Evolutionary conservation across 2,329 filamentous ascomycete species (phyloP), one percentile per base, ranked within the genome.

Genomic region (Trichoderma sp.): DNA sequence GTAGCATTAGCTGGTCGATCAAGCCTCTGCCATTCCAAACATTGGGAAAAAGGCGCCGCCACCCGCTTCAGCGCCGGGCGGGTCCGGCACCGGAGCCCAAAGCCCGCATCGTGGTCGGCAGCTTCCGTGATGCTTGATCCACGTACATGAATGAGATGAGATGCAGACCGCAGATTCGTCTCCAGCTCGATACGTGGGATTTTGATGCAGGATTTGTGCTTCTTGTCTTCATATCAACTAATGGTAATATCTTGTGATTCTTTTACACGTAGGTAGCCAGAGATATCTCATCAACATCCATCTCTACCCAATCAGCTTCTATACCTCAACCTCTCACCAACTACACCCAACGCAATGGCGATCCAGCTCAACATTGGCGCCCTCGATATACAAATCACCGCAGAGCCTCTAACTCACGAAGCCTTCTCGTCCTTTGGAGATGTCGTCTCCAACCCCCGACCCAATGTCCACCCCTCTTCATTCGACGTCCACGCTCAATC

Each of bases 351-450:
- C 64, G 68, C 24, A 32, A 79, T 78, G 76, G 68, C 74, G 16
- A 43, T 77, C 18, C 76, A 69, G 26, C 59, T 78, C 24, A 68
- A 74, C 34, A 69, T 76, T 26, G 77, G 69, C 51, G 56, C 71
- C 49, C 46, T 73, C 16, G 70, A 70, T 10, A 61, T 80, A 56
- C 69, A 72, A 24, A 66, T 96, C 73, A 82, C 82, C 28, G 86
- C 91, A 10, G 82, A 85, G 73, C 87, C 88, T n/a, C 86, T 97
- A 64, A 91, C 89, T 10, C 85, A 87, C 56, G 81, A 84, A 5
- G 81, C 87, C 64, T 98, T 97, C 80, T 83, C 88, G 16, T 85
- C 87, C 54, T 99, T 96, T 79, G 96, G 96, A 77, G 90, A 91
- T 67, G 93, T 96, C 58, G 87, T 97, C 73, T 83, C 89, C 77